Evolutionary conservation across 495 filamentous ascomycete species (phyloP), one percentile per base, ranked within the genome.

Genomic region (Talaromyces liani): DNA sequence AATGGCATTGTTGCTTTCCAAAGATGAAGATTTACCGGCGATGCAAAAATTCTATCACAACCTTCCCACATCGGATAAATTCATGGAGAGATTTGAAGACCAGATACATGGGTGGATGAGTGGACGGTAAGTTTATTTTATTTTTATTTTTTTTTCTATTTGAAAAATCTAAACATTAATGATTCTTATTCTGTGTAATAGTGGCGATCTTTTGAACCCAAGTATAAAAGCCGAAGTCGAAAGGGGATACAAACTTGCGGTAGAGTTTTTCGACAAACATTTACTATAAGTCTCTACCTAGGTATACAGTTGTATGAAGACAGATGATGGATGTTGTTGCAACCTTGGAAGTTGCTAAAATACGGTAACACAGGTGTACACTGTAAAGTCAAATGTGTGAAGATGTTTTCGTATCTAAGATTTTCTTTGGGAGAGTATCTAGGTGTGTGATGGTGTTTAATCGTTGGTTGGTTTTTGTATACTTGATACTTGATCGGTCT

Each of bases 41-140:
- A 88, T 95, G 29, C 79, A 85, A 71, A 77, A 84, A 67, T 96
- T 90, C 71, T 83, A 89, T 73, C 77, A 80, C 51, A 85, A 83
- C 10, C 73, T 95, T 65, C 81, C 79, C 67, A 82, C 80, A 8
- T 78, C 85, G 63, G 87, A 91, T 68, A 59, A 36, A 25, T 79
- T 91, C 68, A 84, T 96, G 18, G 88, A 94, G 84, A 93, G 81
- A 31, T 96, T 91, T 69, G 65, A 72, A 10, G 86, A 88, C 66
- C 91, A 95, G 81, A 83, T 94, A 56, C 92, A 96, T 75, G 92
- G 92, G 22, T 96, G 87, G 85, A 96, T 96, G 92, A 90, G 88
- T 24, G 92, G 91, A 7, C 79, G 90, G 29, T 80, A 76, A 18
- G 58, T 47, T 45, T n/a, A n/a, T n/a, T n/a, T n/a, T n/a, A n/a